These are phyloP conservation scores for Thermochaetoides dissita DNA, from an alignment of 2,329 filamentous ascomycete species.

Conservation along the genomic window DNA sequence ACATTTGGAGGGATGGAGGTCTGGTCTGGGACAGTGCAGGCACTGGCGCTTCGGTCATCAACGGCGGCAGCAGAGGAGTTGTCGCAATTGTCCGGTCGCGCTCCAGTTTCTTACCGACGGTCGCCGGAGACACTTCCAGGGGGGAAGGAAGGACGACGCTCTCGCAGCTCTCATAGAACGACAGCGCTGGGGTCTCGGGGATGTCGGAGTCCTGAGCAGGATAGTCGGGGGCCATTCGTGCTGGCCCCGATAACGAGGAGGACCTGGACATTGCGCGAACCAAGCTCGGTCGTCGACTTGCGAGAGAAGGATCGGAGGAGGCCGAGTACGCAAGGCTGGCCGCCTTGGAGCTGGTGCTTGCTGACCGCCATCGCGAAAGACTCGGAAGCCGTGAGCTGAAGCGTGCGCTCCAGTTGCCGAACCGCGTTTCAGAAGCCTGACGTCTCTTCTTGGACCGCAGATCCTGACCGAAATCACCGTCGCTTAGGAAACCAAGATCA, in stretches of 20 bases:
- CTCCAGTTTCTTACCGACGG: conserved; percentile 35
- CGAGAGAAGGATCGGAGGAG: conserved; percentile 66
- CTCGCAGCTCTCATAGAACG: conserved; percentile 46
- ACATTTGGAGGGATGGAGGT: conserved; percentile 47
- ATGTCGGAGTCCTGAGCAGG: conserved; percentile 36
- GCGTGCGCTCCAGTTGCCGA: conserved; percentile 49
- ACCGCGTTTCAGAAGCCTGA: conserved; percentile 43
- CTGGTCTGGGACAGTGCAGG: conserved; percentile 25
- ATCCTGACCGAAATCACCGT: conserved; percentile 40
- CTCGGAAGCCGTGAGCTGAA: conserved; percentile 48
- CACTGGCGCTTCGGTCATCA: conserved; percentile 45
- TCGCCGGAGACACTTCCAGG: conserved; percentile 39
- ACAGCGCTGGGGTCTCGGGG: conserved; percentile 48
- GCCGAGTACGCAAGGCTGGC: conserved; percentile 39
- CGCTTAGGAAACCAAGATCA: conserved; percentile 52
- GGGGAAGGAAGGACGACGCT: conserved; percentile 35
- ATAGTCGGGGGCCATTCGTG: conserved; percentile 30
- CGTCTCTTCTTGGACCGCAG: conserved; percentile 41
- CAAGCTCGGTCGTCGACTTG: conserved; percentile 55
- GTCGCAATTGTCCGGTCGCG: conserved; percentile 50
- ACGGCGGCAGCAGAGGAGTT: conserved; percentile 73
- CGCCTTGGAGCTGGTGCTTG: conserved; percentile 28
- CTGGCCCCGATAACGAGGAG: conserved; percentile 57
- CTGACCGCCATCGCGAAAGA: conserved; percentile 36
- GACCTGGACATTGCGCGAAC: conserved; percentile 52